Evolutionary conservation across 2,329 filamentous ascomycete species (phyloP).

Genomic region (Ceratocystis huliohia): DNA sequence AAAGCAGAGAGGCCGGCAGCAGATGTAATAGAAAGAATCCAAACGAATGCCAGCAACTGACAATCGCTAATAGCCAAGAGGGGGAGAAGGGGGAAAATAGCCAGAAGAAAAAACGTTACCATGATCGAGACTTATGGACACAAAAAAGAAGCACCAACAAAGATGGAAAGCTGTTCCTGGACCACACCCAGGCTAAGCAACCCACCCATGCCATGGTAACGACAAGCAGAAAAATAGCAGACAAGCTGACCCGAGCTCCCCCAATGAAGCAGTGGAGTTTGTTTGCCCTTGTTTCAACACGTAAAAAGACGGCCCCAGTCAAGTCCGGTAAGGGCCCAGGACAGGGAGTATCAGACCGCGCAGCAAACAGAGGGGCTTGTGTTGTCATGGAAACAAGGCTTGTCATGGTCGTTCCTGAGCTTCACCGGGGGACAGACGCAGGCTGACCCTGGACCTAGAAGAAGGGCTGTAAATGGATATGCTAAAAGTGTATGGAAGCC

Average conservation of each 20-base stretch:
- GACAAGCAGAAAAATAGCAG: slow-evolving; percentile 12
- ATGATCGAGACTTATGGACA: slow-evolving; percentile 2
- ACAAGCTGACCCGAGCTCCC: slow-evolving; percentile 16
- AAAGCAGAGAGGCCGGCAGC: slow-evolving; percentile 6
- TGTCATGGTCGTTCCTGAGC: slow-evolving; percentile 1
- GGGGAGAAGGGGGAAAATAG: neutral
- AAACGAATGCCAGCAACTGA: neutral
- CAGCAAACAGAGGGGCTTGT: slow-evolving; percentile 16
- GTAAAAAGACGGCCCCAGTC: slow-evolving; percentile 11
- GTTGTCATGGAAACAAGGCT: slow-evolving; percentile 15
- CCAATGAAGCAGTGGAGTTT: slow-evolving; percentile 1
- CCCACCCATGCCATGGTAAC: slow-evolving; percentile 18
- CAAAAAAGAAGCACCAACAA: neutral
- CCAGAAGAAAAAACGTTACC: neutral
- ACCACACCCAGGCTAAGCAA: neutral
- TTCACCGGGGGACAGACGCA: slow-evolving; percentile 6
- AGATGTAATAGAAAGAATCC: neutral
- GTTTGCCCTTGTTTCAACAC: slow-evolving; percentile 20
- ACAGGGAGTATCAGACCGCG: slow-evolving; percentile 14
- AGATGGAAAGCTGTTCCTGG: neutral
- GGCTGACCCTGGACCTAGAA: slow-evolving; percentile 1
- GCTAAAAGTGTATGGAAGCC: neutral
- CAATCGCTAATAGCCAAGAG: neutral
- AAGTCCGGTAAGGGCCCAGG: slow-evolving; percentile 10
- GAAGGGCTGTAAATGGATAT: neutral